phyloP scores from a whole-genome alignment of 1,139 yeast genomes.

The Saccharomyces pastorianus region DNA sequence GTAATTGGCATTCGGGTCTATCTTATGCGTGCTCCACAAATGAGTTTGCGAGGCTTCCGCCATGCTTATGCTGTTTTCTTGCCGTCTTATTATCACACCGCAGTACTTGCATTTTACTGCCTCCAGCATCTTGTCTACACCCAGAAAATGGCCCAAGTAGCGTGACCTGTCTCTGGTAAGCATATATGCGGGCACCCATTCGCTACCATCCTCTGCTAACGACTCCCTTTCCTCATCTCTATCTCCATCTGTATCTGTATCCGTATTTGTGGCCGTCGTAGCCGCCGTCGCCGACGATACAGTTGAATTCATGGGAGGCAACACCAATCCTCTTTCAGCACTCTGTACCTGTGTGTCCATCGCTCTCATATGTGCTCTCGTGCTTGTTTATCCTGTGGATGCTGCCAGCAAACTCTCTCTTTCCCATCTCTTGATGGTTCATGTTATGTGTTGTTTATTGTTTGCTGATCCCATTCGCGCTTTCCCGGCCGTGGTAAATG shows the following conservation, averaged over 20 bases:
- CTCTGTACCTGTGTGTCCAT: constrained; percentile 1
- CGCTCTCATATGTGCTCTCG: constrained; percentile 2
- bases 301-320: constrained; percentile 2
- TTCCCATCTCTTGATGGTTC: neutral
- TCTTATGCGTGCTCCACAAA: constrained; percentile 9
- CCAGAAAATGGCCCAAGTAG: constrained; percentile 16
- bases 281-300: constrained; percentile 5
- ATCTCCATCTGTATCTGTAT: constrained; percentile 2
- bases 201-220: constrained; percentile 3
- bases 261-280: constrained; percentile 1
- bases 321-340: constrained; percentile 1
- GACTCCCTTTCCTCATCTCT: constrained; percentile 1
- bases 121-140: constrained; percentile 1
- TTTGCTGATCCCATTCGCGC: neutral
- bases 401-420: neutral
- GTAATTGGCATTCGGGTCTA: constrained; percentile 9
- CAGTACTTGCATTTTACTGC: constrained; percentile 18
- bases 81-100: constrained; percentile 7
- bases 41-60: constrained; percentile 9
- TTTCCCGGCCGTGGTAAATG: neutral
- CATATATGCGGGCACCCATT: constrained; percentile 15
- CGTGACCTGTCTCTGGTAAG: constrained; percentile 9
- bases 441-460: neutral
- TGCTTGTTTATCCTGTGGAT: neutral
- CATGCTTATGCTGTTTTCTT: constrained; percentile 2